Conservation (phyloP, 805 yeast species). For the Zygosaccharomyces kombuchaensis region DNA sequence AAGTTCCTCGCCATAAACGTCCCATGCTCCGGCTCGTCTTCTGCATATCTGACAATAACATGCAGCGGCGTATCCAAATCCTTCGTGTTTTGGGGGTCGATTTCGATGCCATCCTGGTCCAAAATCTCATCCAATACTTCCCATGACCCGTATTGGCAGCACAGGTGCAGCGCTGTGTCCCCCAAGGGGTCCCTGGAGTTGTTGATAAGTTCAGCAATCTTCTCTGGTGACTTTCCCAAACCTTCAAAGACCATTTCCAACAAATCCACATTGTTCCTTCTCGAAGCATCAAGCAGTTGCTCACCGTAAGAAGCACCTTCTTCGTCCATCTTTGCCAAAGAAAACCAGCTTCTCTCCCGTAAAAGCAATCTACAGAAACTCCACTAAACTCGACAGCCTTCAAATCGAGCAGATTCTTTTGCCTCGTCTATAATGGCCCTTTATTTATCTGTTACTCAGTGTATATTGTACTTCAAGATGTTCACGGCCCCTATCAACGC, state of each 20-base stretch:
- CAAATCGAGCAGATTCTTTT: background rate
- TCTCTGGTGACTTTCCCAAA: slow-evolving; percentile 32
- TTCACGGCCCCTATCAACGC: slow-evolving; percentile 7
- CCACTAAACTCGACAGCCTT: background rate
- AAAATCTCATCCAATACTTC: slow-evolving; percentile 77
- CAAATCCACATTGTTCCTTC: slow-evolving; percentile 82
- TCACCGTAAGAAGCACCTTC: slow-evolving; percentile 76
- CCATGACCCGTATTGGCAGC: slow-evolving; percentile 77
- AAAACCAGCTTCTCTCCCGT: background rate
- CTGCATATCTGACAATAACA: slow-evolving; percentile 70
- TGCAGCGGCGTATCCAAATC: slow-evolving; percentile 90
- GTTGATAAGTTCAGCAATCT: slow-evolving; percentile 55
- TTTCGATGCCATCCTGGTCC: slow-evolving; percentile 78
- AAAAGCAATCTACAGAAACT: background rate
- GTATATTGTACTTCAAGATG: background rate
- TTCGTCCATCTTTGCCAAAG: slow-evolving; percentile 15
- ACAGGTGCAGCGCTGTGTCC: slow-evolving; percentile 75
- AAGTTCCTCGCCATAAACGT: slow-evolving; percentile 70
- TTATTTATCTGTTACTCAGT: background rate
- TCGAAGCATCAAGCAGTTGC: slow-evolving; percentile 79
- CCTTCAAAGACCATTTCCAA: slow-evolving; percentile 51
- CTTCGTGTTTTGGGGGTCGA: slow-evolving; percentile 68
- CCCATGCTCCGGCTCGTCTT: slow-evolving; percentile 83
- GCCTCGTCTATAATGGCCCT: background rate
- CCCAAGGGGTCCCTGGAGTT: slow-evolving; percentile 69